A percentile compares a stretch with the other conserved stretches of the same genome.
Evolutionary conservation across 2,329 filamentous ascomycete species (phyloP).

Genomic region (Pseudopyrenochaeta lycopersici): DNA sequence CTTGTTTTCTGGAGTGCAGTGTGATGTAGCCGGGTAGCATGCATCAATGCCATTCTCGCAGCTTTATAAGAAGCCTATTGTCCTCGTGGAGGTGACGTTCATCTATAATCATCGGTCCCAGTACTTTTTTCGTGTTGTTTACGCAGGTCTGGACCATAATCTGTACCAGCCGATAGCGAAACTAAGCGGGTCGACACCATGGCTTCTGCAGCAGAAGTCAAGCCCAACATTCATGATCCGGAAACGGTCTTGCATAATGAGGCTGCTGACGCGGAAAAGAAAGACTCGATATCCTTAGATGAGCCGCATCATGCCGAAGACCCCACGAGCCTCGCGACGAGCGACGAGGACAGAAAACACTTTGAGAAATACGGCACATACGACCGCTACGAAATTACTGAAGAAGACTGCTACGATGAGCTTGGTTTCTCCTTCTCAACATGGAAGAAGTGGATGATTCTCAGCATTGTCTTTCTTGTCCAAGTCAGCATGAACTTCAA

Average conservation of each 20-base stretch:
- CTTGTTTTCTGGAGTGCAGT: constrained; percentile 8
- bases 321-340: constrained; percentile 16
- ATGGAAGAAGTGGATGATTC: constrained; percentile 64
- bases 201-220: constrained; percentile 24
- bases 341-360: constrained; percentile 36
- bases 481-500: constrained; percentile 69
- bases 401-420: constrained; percentile 60
- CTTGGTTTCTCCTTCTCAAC: constrained; percentile 59
- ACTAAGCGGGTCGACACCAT: constrained; percentile 7
- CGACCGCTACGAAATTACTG: constrained; percentile 59
- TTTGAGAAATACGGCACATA: constrained; percentile 48
- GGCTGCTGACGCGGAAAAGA: constrained; percentile 30
- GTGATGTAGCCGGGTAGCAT: constrained; percentile 14
- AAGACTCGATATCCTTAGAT: constrained; percentile 28
- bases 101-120: neutral
- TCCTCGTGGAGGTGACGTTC: neutral
- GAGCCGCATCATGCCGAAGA: constrained; percentile 29
- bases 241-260: constrained; percentile 22
- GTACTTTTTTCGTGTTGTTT: neutral
- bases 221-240: constrained; percentile 26
- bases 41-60: neutral
- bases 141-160: neutral
- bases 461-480: constrained; percentile 62
- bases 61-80: neutral
- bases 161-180: neutral